Base-by-base conservation (phyloP, 139 green algal species). In the Haematococcus lacustris region DNA sequence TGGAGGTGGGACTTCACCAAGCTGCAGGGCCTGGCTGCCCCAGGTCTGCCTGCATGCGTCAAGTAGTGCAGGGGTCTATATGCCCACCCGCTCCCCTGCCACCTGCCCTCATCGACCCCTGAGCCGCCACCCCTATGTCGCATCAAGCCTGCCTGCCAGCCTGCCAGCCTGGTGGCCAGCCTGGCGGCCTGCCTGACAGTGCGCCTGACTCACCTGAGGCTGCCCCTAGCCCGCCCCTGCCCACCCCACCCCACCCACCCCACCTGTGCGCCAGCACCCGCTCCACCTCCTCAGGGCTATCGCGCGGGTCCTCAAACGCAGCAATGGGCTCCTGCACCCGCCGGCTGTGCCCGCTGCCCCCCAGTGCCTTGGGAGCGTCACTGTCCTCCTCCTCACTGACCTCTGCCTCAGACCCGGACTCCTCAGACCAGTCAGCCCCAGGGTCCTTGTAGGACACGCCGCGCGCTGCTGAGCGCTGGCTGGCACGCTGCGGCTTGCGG, bases 281-380 rank as follows among this genome's bases (percentile, higher is more conserved):
- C 51, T 93, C 88, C 17, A 93, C 81, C 72, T 93, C 88, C 38
- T 91, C 85, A n/a, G n/a, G n/a, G n/a, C n/a, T n/a, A 33, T 83
- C 79, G 21, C 70, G 75, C 2, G 71, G 71, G 25, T 85, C 83
- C 28, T 87, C 76, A 51, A 88, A 81, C 28, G 80, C 75, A 40
- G 85, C 71, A n/a, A 85, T 51, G 23, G 76, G 68, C 63, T 86
- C 83, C 51, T 77, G 74, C 57, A 50, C 34, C 34, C 9, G 5
- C 28, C 68, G 32, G 2, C 68, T 23, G 50, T 65, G 50, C n/a
- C 47, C n/a, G 38, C 68, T 1, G 50, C 65, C 33, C 4, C 65
- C 21, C 32, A 32, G 30, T 40, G 30, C 3, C 51, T n/a, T 51
- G 2, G 51, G 3, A 51, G 13, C 21, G 34, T 65, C 28, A 38